Evolutionary conservation across 257 asterid species (phyloP).

Genomic region (Thymus mandschuricus): DNA sequence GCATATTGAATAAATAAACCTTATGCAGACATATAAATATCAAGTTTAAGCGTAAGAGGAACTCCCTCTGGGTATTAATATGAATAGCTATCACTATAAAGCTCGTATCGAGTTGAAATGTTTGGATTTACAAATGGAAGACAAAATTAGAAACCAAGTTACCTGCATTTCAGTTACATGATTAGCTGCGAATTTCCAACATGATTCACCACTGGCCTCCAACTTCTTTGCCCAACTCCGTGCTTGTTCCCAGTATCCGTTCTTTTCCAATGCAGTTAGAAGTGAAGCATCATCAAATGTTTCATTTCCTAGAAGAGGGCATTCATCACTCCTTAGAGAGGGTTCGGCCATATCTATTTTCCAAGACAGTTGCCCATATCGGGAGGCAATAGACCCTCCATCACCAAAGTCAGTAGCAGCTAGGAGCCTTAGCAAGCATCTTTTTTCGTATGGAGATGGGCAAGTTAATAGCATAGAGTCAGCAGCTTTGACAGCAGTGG

Average conservation of each 20-base stretch:
- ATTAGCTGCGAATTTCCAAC: slow-evolving; percentile 80
- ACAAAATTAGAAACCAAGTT: slow-evolving; percentile 17
- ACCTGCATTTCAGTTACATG: slow-evolving; percentile 99
- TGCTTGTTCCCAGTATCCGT: slow-evolving; percentile 98
- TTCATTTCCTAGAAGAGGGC: slow-evolving; percentile 81
- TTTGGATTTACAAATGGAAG: slow-evolving; percentile 16
- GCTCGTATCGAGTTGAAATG: slow-evolving; percentile 10
- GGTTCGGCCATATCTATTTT: slow-evolving; percentile 97
- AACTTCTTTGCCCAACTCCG: slow-evolving; percentile 94
- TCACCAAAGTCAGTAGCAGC: slow-evolving; percentile 90
- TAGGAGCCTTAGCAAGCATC: slow-evolving; percentile 92
- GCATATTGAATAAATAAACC: slow-evolving; percentile 6
- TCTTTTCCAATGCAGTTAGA: slow-evolving; percentile 70
- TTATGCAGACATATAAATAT: not conserved
- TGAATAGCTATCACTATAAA: slow-evolving; percentile 8
- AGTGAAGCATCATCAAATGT: slow-evolving; percentile 85
- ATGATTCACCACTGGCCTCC: slow-evolving; percentile 85
- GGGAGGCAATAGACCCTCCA: slow-evolving; percentile 76
- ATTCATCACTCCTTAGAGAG: slow-evolving; percentile 76
- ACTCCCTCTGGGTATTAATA: slow-evolving; percentile 10
- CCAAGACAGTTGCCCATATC: slow-evolving; percentile 76
- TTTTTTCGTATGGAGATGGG: slow-evolving; percentile 88
- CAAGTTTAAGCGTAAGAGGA: slow-evolving; percentile 7
- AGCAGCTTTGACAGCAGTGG: slow-evolving; percentile 90
- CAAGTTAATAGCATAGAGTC: slow-evolving; percentile 82